Evolutionary conservation across 2,329 filamentous ascomycete species (phyloP).

Genomic region (Lachnum nothofagi): DNA sequence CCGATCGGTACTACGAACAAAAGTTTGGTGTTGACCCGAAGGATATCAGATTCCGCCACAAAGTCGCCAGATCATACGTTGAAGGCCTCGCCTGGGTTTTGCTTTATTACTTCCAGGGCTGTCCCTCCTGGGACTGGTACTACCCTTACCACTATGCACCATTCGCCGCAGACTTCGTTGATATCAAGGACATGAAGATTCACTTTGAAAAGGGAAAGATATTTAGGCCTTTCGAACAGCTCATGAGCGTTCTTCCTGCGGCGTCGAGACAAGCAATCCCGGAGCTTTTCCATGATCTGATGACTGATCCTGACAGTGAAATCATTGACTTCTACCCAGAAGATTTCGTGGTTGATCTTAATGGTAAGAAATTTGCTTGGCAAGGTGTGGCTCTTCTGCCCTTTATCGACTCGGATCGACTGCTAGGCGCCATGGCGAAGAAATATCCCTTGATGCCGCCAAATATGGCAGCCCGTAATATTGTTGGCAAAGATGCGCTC

Average conservation of each 20-base stretch:
- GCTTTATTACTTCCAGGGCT: constrained; percentile 96
- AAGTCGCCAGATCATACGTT: constrained; percentile 86
- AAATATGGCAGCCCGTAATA: constrained; percentile 75
- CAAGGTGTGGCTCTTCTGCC: constrained; percentile 89
- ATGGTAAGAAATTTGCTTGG: constrained; percentile 98
- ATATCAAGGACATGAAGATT: constrained; percentile 72
- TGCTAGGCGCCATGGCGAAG: constrained; percentile 75
- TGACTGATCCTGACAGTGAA: constrained; percentile 80
- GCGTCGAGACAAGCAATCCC: constrained; percentile 90
- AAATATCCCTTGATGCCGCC: constrained; percentile 75
- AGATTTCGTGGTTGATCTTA: constrained; percentile 87
- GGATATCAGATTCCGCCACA: constrained; percentile 79
- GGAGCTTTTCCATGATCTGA: constrained; percentile 79
- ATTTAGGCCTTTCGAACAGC: constrained; percentile 89
- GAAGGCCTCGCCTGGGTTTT: constrained; percentile 95
- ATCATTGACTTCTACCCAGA: constrained; percentile 98
- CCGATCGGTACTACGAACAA: constrained; percentile 92
- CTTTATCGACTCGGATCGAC: constrained; percentile 88
- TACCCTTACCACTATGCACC: constrained; percentile 98
- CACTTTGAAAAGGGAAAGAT: constrained; percentile 78
- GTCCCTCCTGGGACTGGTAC: constrained; percentile 98
- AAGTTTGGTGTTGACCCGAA: constrained; percentile 83
- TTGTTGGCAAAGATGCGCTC: constrained; percentile 72
- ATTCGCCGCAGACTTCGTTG: constrained; percentile 90
- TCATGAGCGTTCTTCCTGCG: constrained; percentile 96